phyloP scores from a whole-genome alignment of 2,329 filamentous ascomycete species.

The Pseudogymnoascus sp. region DNA sequence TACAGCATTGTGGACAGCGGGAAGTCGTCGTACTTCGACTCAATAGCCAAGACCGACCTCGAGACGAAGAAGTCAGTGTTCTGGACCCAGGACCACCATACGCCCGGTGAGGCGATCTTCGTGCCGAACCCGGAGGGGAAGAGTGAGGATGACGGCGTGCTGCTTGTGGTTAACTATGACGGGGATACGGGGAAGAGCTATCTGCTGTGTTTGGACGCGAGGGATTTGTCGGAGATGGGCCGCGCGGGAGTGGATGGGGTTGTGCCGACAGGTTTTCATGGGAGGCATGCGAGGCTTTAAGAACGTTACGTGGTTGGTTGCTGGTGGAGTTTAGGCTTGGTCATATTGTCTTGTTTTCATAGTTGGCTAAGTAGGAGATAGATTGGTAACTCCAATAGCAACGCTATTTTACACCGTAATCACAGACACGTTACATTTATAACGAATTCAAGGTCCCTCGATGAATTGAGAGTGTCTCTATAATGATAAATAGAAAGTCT shows the following conservation, averaged over 20 bases:
- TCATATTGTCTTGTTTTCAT: neutral
- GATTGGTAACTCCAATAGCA: neutral
- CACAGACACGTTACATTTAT: neutral
- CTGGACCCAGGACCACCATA: slow-evolving; percentile 55
- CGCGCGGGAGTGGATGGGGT: slow-evolving; percentile 55
- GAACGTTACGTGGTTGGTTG: neutral
- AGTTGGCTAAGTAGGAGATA: neutral
- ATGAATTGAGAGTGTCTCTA: neutral
- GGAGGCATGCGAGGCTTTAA: slow-evolving; percentile 35
- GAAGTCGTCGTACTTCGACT: slow-evolving; percentile 53
- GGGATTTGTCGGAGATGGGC: slow-evolving; percentile 54
- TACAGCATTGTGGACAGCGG: slow-evolving; percentile 52
- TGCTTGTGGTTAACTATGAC: slow-evolving; percentile 58
- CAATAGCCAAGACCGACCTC: slow-evolving; percentile 58
- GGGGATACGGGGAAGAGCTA: slow-evolving; percentile 53
- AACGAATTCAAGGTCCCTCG: neutral
- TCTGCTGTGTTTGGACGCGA: slow-evolving; percentile 57
- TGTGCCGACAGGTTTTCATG: slow-evolving; percentile 60
- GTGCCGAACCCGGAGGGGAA: slow-evolving; percentile 42
- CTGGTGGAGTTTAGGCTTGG: neutral
- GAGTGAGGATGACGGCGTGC: slow-evolving; percentile 55
- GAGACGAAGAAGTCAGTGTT: slow-evolving; percentile 42
- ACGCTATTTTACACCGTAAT: neutral
- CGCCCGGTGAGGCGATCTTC: slow-evolving; percentile 64
- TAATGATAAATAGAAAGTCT: neutral